Percentiles rank a stretch among this genome's conserved stretches.
These are phyloP conservation scores for Borovskyia barvae DNA, from an alignment of 208 protist genomes.

Conservation along the genomic window DNA sequence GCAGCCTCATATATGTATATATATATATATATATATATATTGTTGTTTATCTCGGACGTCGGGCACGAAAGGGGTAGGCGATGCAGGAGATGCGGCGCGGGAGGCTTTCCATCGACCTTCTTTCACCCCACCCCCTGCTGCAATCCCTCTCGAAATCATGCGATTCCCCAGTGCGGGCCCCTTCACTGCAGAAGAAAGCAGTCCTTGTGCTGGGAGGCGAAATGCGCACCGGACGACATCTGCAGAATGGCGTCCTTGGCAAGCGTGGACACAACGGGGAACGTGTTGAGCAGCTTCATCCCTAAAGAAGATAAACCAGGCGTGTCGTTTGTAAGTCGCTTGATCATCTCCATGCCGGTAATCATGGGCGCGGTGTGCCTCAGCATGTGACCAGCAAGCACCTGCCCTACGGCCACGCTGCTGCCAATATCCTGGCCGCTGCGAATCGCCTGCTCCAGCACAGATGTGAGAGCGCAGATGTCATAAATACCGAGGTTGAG, in stretches of 20 bases:
- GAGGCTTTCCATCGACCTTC: too few relatives aligned
- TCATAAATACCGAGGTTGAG: constrained; percentile 92
- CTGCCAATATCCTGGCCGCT: constrained; percentile 81
- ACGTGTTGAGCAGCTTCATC: constrained; percentile 67
- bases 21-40: too few relatives aligned
- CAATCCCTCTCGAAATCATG: not conserved
- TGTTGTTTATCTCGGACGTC: too few relatives aligned
- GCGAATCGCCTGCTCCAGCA: constrained; percentile 61
- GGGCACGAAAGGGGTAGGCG: too few relatives aligned
- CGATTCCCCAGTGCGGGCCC: not conserved
- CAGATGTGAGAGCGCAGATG: constrained; percentile 61
- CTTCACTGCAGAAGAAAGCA: constrained; percentile 51
- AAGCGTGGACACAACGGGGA: constrained; percentile 65
- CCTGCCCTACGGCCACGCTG: constrained; percentile 62
- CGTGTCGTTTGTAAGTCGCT: constrained; percentile 43
- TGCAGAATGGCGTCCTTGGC: constrained; percentile 80
- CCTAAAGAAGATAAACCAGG: constrained; percentile 57
- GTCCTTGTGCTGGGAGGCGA: constrained; percentile 58
- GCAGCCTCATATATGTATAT: too few relatives aligned
- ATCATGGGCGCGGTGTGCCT: constrained; percentile 78
- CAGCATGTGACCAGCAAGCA: constrained; percentile 75
- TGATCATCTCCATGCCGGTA: constrained; percentile 72
- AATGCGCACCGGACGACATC: constrained; percentile 68
- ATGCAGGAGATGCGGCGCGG: too few relatives aligned
- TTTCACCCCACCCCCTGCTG: too few relatives aligned